These are phyloP conservation scores for Phlegmacium glaucopus DNA, from an alignment of 768 basidiomycete species.

Conservation along the genomic window DNA sequence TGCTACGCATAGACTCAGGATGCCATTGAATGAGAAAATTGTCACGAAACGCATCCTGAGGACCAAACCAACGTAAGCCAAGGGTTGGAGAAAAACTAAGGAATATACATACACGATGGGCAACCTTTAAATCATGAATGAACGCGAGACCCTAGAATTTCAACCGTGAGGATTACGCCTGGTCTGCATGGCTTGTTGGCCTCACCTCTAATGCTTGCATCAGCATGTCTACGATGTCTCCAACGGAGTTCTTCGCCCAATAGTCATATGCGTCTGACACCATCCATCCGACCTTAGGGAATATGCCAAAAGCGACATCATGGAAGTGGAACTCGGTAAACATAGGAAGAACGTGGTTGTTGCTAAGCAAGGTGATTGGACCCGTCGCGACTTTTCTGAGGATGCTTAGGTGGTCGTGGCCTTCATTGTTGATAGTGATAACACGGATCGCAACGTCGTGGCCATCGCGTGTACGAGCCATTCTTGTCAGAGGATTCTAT, in stretches of 20 bases:
- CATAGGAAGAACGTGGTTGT: constrained; percentile 27
- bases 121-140: constrained; percentile 18
- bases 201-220: constrained; percentile 29
- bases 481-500: constrained; percentile 5
- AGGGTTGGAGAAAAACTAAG: not conserved
- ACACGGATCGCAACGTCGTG: constrained; percentile 15
- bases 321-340: constrained; percentile 21
- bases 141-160: constrained; percentile 16
- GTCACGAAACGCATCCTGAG: constrained; percentile 26
- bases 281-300: constrained; percentile 18
- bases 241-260: constrained; percentile 27
- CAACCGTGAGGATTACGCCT: not conserved
- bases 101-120: constrained; percentile 21
- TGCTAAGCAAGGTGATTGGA: constrained; percentile 6
- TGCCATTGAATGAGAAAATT: constrained; percentile 30
- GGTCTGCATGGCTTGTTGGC: not conserved
- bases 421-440: constrained; percentile 12
- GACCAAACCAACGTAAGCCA: not conserved
- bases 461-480: constrained; percentile 14
- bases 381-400: constrained; percentile 17
- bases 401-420: constrained; percentile 20
- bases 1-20: constrained; percentile 21
- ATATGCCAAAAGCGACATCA: constrained; percentile 25
- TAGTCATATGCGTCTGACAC: constrained; percentile 7
- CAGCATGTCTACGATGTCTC: constrained; percentile 26